phyloP scores from a whole-genome alignment of 1,139 yeast genomes.

The Candida gigantensis region DNA sequence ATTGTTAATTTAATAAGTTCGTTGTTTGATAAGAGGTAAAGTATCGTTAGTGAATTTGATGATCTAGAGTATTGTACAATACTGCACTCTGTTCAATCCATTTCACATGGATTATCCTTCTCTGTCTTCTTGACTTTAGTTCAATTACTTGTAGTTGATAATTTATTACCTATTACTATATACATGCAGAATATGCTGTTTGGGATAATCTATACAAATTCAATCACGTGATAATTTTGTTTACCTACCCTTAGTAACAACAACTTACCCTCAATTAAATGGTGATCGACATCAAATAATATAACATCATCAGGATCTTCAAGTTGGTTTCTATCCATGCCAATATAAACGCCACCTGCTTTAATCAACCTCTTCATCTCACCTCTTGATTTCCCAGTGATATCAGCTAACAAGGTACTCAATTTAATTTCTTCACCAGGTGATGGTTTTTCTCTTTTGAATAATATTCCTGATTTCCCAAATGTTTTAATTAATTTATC shows the following conservation, averaged over 20 bases:
- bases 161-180: too few species aligned
- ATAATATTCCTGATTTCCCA: constrained; percentile 59
- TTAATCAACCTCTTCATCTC: constrained; percentile 66
- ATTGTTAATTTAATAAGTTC: too few species aligned
- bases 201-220: constrained; percentile 33
- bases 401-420: constrained; percentile 40
- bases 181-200: too few species aligned
- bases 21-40: too few species aligned
- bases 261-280: constrained; percentile 59
- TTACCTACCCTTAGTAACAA: constrained; percentile 77
- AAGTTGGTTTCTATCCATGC: constrained; percentile 59
- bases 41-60: too few species aligned
- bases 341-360: constrained; percentile 74
- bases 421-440: constrained; percentile 33
- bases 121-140: too few species aligned
- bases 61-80: too few species aligned
- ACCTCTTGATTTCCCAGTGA: constrained; percentile 41
- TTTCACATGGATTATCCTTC: too few species aligned
- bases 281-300: constrained; percentile 44
- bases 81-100: too few species aligned
- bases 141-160: too few species aligned
- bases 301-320: constrained; percentile 51
- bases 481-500: constrained; percentile 61
- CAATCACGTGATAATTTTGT: constrained; percentile 58
- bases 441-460: constrained; percentile 23